Evolutionary conservation across 2,329 filamentous ascomycete genomes (phyloP).

Genomic region (Talaromyces sp.): DNA sequence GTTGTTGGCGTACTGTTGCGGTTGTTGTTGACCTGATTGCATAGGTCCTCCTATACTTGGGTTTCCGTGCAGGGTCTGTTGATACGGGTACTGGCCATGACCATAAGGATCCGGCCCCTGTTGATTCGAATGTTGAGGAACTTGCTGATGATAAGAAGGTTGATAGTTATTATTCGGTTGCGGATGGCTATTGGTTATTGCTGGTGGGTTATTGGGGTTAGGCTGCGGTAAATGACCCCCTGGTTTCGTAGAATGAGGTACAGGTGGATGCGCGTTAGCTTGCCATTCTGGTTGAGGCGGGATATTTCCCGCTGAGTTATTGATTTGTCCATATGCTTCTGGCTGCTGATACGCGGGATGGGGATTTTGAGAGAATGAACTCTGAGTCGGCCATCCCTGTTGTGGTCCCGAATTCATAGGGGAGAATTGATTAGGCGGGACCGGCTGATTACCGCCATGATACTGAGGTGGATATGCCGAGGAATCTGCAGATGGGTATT

Average conservation of each 20-base stretch:
- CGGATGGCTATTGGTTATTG: background rate
- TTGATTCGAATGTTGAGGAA: conserved; percentile 1
- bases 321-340: background rate
- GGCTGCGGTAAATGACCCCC: background rate
- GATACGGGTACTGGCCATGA: background rate
- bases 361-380: background rate
- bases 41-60: background rate
- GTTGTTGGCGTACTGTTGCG: background rate
- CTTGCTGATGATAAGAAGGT: conserved; percentile 2
- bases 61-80: conserved; percentile 2
- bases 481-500: background rate
- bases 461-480: conserved; percentile 8
- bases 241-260: conserved; percentile 15
- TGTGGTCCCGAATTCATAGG: background rate
- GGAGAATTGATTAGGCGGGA: conserved; percentile 4
- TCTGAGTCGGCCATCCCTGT: conserved; percentile 4
- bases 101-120: background rate
- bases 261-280: conserved; percentile 7
- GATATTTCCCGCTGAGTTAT: background rate
- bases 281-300: conserved; percentile 13
- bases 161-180: background rate
- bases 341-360: conserved; percentile 2
- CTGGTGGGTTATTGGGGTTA: background rate
- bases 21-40: background rate
- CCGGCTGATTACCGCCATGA: conserved; percentile 7